phyloP scores from a whole-genome alignment of 2,329 filamentous ascomycete species.

The Colletotrichum magnum region DNA sequence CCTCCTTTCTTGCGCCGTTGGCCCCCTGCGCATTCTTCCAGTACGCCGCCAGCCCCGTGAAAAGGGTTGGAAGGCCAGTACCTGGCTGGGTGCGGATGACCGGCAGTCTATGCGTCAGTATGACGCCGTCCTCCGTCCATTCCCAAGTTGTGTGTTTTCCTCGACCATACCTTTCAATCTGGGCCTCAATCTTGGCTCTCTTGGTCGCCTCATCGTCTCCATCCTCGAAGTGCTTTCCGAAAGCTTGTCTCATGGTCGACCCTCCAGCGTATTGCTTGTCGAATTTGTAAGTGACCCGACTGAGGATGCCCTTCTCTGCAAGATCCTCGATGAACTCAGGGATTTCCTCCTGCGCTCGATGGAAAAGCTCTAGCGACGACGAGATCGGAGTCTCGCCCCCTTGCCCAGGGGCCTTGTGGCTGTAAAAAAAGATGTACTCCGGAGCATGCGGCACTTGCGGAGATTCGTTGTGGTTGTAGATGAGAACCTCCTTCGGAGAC shows the following conservation, averaged over 20 bases:
- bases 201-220: slow-evolving; percentile 57
- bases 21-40: slow-evolving; percentile 50
- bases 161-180: slow-evolving; percentile 62
- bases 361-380: slow-evolving; percentile 62
- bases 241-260: slow-evolving; percentile 59
- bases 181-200: slow-evolving; percentile 61
- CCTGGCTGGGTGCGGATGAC: slow-evolving; percentile 61
- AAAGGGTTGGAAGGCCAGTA: slow-evolving; percentile 60
- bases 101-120: slow-evolving; percentile 61
- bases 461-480: slow-evolving; percentile 67
- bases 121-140: slow-evolving; percentile 59
- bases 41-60: slow-evolving; percentile 61
- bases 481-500: slow-evolving; percentile 61
- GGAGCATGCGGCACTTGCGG: slow-evolving; percentile 65
- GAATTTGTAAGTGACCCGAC: slow-evolving; percentile 56
- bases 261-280: slow-evolving; percentile 60
- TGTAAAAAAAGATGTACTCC: slow-evolving; percentile 66
- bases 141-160: slow-evolving; percentile 62
- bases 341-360: slow-evolving; percentile 59
- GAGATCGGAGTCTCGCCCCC: slow-evolving; percentile 59
- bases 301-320: slow-evolving; percentile 57
- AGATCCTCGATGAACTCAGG: slow-evolving; percentile 61
- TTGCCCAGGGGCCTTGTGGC: slow-evolving; percentile 55
- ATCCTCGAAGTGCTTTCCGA: slow-evolving; percentile 62
- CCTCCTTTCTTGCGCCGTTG: slow-evolving; percentile 45